Evolutionary conservation across 768 basidiomycete genomes (phyloP).

Genomic region (Fomitopsis pulvina): DNA sequence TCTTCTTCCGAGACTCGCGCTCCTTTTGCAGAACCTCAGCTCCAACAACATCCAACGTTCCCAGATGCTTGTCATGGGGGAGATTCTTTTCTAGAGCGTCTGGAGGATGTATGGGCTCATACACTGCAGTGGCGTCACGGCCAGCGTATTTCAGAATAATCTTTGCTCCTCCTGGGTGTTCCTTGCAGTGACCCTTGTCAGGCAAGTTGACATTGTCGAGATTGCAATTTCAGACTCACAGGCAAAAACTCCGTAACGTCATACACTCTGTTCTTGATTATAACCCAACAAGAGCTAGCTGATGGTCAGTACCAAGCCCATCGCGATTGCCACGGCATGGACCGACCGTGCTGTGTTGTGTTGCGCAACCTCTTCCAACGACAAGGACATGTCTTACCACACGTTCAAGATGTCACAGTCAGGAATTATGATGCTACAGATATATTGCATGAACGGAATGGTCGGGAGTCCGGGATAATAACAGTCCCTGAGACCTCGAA

Average conservation of each 20-base stretch:
- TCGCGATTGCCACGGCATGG: neutral
- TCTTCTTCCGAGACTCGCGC: slow-evolving; percentile 40
- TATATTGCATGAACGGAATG: too few species aligned
- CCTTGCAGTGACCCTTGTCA: slow-evolving; percentile 28
- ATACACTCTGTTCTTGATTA: slow-evolving; percentile 76
- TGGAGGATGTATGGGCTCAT: slow-evolving; percentile 80
- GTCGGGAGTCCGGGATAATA: too few species aligned
- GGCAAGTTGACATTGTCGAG: neutral
- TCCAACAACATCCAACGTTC: slow-evolving; percentile 47
- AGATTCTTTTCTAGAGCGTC: slow-evolving; percentile 72
- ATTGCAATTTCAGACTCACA: slow-evolving; percentile 28
- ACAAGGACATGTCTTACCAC: slow-evolving; percentile 18
- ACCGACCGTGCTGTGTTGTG: slow-evolving; percentile 52
- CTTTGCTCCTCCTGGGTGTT: slow-evolving; percentile 76
- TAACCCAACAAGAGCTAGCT: slow-evolving; percentile 75
- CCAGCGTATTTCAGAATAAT: slow-evolving; percentile 85
- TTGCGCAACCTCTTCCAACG: slow-evolving; percentile 51
- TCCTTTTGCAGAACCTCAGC: slow-evolving; percentile 46
- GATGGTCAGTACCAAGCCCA: neutral
- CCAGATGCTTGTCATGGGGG: slow-evolving; percentile 65
- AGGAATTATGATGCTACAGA: too few species aligned
- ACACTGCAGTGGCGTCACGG: slow-evolving; percentile 71
- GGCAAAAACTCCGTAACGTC: slow-evolving; percentile 77
- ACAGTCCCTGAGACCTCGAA: too few species aligned
- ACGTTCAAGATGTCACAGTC: too few species aligned